Base-by-base conservation (phyloP, 257 asterid species). In the Jasminum sambac region DNA sequence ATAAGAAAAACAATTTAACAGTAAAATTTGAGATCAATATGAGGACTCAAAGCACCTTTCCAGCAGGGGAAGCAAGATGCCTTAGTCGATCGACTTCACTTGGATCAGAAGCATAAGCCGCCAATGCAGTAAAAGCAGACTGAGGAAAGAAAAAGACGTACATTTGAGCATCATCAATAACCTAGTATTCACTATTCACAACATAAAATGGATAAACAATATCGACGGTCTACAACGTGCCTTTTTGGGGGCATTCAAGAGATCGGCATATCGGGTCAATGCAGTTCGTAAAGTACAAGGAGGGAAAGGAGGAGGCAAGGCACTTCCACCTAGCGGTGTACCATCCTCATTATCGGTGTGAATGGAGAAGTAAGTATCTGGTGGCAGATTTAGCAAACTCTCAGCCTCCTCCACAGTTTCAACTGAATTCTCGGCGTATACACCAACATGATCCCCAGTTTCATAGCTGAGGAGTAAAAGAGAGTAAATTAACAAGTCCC, bases 381-480 rank as follows among this genome's bases (percentile, higher is more conserved):
- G 88, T 34, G 95, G 80, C 70, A 86, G 59, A 73, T 77, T 77
- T 63, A 94, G 73, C 14, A 94, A 71, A 64, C 78, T 88, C 80
- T 85, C 97, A 10, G 99, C 96, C 77, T 94, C 96, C 79, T 88
- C 99, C 25, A 94, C 99, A 1, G 72, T 76, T 83, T 91, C 95
- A 55, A 81, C 52, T 75, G 76, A 72, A 81, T 94, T 94, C 68
- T 94, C 98, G 72, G 95, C 86, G 80, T 74, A 87, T 62, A 94
- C 96, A 61, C 99, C 98, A 71, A 91, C 96, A 77, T 94, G 99
- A 75, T 94, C 99, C 41, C 99, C 99, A 19, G 99, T 94, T 86
- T 88, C 98, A 66, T 94, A 91, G 55, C 99, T 94, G 86, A 43
- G 66, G 52, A 78, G 38, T 16, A 68, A 60, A 66, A 61, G 69